Evolutionary conservation across 2,329 filamentous ascomycete species (phyloP).

Genomic region (Huntiella decipiens): DNA sequence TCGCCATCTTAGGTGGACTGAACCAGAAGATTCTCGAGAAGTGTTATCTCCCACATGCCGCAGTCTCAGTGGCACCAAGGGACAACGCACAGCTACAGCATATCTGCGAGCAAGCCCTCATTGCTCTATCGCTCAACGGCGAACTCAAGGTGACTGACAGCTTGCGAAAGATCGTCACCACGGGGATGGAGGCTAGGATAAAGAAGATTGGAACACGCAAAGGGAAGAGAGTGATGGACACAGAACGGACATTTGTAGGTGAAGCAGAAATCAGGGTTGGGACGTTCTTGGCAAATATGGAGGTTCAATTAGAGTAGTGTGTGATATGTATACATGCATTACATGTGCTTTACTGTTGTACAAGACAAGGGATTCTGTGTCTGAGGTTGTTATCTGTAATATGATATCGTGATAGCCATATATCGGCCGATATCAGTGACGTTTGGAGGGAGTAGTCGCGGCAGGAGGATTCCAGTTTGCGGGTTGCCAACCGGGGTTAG

Average conservation of each 20-base stretch:
- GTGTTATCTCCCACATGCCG: slow-evolving; percentile 47
- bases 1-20: slow-evolving; percentile 21
- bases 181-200: slow-evolving; percentile 13
- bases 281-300: slow-evolving; percentile 6
- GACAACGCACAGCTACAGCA: slow-evolving; percentile 60
- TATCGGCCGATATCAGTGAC: neutral
- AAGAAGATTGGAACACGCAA: slow-evolving; percentile 27
- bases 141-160: neutral
- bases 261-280: slow-evolving; percentile 26
- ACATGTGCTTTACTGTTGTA: neutral
- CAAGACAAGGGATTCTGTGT: neutral
- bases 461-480: slow-evolving; percentile 37
- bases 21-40: slow-evolving; percentile 28
- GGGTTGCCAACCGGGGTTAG: slow-evolving; percentile 50
- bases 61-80: slow-evolving; percentile 37
- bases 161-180: slow-evolving; percentile 1
- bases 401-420: neutral
- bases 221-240: slow-evolving; percentile 15
- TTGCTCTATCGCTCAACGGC: slow-evolving; percentile 1
- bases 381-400: neutral
- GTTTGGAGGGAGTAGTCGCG: slow-evolving; percentile 16
- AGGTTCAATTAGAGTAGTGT: neutral
- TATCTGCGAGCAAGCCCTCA: slow-evolving; percentile 32
- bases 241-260: slow-evolving; percentile 25
- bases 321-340: neutral